Evolutionary conservation across 306 rosid species (phyloP).

Genomic region (Delonix regia): DNA sequence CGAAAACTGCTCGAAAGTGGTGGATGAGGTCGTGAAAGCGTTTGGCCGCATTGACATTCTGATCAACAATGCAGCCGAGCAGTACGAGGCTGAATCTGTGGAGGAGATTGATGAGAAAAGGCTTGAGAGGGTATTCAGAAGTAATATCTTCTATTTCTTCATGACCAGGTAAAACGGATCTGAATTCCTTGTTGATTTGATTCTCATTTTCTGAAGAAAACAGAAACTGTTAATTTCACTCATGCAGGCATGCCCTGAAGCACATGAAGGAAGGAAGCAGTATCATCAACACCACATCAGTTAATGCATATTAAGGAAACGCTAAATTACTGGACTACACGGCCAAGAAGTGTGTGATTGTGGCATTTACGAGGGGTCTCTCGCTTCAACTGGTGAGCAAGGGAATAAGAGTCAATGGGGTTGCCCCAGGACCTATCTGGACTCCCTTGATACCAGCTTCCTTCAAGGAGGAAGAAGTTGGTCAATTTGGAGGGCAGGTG

Average conservation of each 20-base stretch:
- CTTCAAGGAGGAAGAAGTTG: slow-evolving; percentile 39
- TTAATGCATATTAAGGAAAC: slow-evolving; percentile 65
- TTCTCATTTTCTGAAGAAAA: neutral
- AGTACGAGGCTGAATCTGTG: slow-evolving; percentile 50
- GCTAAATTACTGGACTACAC: slow-evolving; percentile 58
- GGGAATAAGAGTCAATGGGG: slow-evolving; percentile 81
- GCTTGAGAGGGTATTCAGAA: slow-evolving; percentile 74
- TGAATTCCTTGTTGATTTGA: neutral
- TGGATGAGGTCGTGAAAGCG: slow-evolving; percentile 56
- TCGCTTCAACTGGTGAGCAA: slow-evolving; percentile 55
- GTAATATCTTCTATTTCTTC: slow-evolving; percentile 73
- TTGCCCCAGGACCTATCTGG: slow-evolving; percentile 91
- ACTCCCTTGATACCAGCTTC: slow-evolving; percentile 68
- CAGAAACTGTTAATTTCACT: neutral
- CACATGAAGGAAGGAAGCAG: slow-evolving; percentile 81
- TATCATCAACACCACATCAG: slow-evolving; percentile 78
- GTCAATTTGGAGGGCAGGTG: slow-evolving; percentile 46
- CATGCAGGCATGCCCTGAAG: slow-evolving; percentile 65
- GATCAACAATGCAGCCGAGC: slow-evolving; percentile 82
- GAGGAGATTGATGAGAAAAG: slow-evolving; percentile 74
- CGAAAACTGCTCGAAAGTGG: slow-evolving; percentile 67
- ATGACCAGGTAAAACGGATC: slow-evolving; percentile 49
- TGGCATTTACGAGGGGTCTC: slow-evolving; percentile 70
- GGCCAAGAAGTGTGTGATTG: slow-evolving; percentile 76
- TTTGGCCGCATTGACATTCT: slow-evolving; percentile 66